A percentile compares a stretch with the other conserved stretches of the same genome.
phyloP scores from a whole-genome alignment of 331 rosid genomes.

The Pyrus hybrid region DNA sequence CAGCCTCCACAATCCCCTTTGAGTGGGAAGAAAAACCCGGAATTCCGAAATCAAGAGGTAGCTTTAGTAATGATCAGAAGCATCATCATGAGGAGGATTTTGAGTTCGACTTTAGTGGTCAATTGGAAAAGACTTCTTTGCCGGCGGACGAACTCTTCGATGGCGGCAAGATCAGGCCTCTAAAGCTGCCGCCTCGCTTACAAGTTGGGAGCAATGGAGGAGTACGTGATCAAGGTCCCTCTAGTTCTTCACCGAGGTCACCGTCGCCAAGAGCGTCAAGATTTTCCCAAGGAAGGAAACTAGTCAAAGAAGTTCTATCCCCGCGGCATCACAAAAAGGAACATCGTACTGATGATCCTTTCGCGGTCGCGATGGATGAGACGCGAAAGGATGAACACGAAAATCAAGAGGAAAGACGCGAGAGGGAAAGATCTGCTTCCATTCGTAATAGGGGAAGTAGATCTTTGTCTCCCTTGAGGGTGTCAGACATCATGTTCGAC shows the following conservation, averaged over 20 bases:
- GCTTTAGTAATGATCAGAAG: neutral
- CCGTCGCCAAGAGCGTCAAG: constrained; percentile 35
- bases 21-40: constrained; percentile 64
- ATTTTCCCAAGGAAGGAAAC: constrained; percentile 28
- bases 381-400: neutral
- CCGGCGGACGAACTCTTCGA: constrained; percentile 85
- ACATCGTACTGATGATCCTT: constrained; percentile 28
- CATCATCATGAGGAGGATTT: constrained; percentile 31
- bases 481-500: constrained; percentile 46
- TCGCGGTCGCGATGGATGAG: constrained; percentile 41
- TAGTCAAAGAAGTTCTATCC: constrained; percentile 30
- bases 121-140: constrained; percentile 33
- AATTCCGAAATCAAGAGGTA: constrained; percentile 24
- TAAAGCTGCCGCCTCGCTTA: constrained; percentile 47
- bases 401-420: constrained; percentile 23
- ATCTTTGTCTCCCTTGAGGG: constrained; percentile 66
- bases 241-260: constrained; percentile 14
- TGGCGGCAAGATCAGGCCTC: constrained; percentile 66
- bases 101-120: constrained; percentile 53
- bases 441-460: constrained; percentile 54
- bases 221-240: constrained; percentile 2
- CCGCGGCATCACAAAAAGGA: constrained; percentile 15
- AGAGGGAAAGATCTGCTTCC: constrained; percentile 27
- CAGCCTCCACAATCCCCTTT: constrained; percentile 41
- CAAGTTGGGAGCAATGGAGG: constrained; percentile 9